These are phyloP conservation scores for Xylaria curta DNA, from an alignment of 495 filamentous ascomycete genomes.

Conservation along the genomic window DNA sequence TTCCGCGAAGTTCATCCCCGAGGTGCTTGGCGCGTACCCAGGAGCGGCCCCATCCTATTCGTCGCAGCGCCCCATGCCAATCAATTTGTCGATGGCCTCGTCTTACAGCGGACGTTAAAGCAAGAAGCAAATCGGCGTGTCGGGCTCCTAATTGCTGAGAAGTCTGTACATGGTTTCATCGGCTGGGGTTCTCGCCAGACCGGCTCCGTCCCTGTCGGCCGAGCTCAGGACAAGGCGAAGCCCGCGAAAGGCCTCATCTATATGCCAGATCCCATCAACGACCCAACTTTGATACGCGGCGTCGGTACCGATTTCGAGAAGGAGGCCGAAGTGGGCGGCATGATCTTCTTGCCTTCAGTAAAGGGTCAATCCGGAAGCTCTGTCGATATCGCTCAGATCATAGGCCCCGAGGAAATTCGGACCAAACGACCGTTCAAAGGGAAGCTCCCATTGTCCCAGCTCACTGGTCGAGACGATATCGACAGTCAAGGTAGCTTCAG, in stretches of 20 bases:
- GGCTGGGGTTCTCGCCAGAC: constrained; percentile 78
- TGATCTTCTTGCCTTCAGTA: constrained; percentile 82
- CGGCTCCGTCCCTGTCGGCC: constrained; percentile 85
- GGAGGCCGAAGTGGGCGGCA: constrained; percentile 76
- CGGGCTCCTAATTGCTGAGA: constrained; percentile 90
- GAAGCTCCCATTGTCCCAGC: constrained; percentile 69
- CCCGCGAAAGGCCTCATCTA: constrained; percentile 82
- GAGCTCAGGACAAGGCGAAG: constrained; percentile 88
- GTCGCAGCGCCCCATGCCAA: constrained; percentile 99
- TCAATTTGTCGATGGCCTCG: constrained; percentile 96
- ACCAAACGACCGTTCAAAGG: constrained; percentile 87
- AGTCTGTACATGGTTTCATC: constrained; percentile 90
- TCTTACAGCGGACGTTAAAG: constrained; percentile 87
- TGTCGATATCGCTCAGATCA: constrained; percentile 78
- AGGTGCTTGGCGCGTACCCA: constrained; percentile 90
- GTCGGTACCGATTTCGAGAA: constrained; percentile 83
- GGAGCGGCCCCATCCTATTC: constrained; percentile 87
- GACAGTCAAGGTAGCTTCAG: constrained; percentile 59
- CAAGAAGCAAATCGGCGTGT: constrained; percentile 86
- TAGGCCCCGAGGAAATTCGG: constrained; percentile 79
- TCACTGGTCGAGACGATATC: constrained; percentile 79
- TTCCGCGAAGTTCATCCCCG: constrained; percentile 97
- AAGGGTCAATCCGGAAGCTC: constrained; percentile 77
- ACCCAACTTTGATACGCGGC: constrained; percentile 85
- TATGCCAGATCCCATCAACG: constrained; percentile 83